Percentiles rank a stretch among this genome's conserved stretches.
phyloP scores from a whole-genome alignment of 2,329 filamentous ascomycete genomes.

The Colletotrichum noveboracense region DNA sequence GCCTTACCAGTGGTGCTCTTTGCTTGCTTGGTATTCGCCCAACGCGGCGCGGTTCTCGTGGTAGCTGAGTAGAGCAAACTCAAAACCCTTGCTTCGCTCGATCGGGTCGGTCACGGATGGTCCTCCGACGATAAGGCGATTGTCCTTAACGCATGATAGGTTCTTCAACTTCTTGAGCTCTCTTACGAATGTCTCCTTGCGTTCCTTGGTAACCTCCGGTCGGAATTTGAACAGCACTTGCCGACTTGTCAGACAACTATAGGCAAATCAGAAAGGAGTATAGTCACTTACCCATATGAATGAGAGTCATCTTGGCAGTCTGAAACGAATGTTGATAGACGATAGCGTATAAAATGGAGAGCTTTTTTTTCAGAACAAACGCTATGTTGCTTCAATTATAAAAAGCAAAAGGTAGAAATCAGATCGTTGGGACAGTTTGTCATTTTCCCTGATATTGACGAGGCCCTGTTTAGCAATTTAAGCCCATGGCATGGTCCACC shows the following conservation, averaged over 20 bases:
- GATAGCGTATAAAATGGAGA: not conserved
- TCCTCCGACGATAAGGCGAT: slow-evolving; percentile 47
- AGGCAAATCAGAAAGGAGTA: not conserved
- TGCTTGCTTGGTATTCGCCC: not conserved
- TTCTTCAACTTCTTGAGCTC: slow-evolving; percentile 48
- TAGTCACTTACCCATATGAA: not conserved
- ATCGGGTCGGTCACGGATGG: slow-evolving; percentile 30
- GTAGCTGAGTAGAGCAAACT: not conserved
- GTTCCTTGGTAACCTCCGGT: slow-evolving; percentile 34
- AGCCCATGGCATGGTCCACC: not conserved
- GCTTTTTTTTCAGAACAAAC: not conserved
- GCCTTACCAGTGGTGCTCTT: slow-evolving; percentile 23
- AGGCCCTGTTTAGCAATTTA: not conserved
- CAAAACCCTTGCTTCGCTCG: not conserved
- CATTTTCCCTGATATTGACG: accelerated
- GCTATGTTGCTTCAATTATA: not conserved
- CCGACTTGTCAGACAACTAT: too few species aligned
- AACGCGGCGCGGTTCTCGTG: not conserved
- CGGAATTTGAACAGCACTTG: not conserved
- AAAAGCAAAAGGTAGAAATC: not conserved
- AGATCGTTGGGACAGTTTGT: not conserved
- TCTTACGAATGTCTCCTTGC: slow-evolving; percentile 41
- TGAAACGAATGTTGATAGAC: not conserved
- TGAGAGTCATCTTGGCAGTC: not conserved
- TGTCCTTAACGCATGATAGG: slow-evolving; percentile 43